phyloP scores from a whole-genome alignment of 164 flowering plant species.

The Amborella trichopoda region DNA sequence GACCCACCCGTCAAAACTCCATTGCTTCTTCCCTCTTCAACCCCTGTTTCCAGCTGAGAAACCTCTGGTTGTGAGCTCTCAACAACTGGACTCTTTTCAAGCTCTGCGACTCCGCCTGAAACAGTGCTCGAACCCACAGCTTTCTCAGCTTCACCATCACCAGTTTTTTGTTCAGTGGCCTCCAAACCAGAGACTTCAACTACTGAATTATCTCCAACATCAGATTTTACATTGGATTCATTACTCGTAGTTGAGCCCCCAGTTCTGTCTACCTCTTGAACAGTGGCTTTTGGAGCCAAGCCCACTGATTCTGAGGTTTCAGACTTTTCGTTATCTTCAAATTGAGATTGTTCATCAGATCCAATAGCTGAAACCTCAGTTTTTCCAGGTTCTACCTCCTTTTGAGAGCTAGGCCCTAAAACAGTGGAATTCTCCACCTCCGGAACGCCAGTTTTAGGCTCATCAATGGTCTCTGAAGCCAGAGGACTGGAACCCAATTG shows the following conservation, averaged over 20 bases:
- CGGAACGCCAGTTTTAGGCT: neutral
- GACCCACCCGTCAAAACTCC: neutral
- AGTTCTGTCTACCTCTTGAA: neutral
- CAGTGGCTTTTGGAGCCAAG: neutral
- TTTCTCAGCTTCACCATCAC: neutral
- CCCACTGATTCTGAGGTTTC: neutral
- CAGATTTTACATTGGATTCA: neutral
- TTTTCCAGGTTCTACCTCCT: slow-evolving; percentile 5
- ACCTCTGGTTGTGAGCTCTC: neutral
- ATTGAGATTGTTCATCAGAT: slow-evolving; percentile 5
- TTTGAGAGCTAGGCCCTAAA: neutral
- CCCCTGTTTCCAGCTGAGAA: neutral
- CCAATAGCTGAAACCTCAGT: neutral
- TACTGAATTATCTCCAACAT: neutral
- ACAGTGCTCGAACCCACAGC: neutral
- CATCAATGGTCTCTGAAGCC: neutral
- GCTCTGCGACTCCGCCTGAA: neutral
- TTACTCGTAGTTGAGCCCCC: too few species aligned
- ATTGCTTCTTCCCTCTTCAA: neutral
- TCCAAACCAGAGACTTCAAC: too few species aligned
- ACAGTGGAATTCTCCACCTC: neutral
- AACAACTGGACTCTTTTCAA: too few species aligned
- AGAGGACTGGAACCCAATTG: neutral
- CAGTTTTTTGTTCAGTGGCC: neutral
- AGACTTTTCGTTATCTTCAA: slow-evolving; percentile 2